A percentile compares a stretch with the other conserved stretches of the same genome.
Conservation (phyloP, 2,329 filamentous ascomycete genomes). For the Curvularia verruculosa region DNA sequence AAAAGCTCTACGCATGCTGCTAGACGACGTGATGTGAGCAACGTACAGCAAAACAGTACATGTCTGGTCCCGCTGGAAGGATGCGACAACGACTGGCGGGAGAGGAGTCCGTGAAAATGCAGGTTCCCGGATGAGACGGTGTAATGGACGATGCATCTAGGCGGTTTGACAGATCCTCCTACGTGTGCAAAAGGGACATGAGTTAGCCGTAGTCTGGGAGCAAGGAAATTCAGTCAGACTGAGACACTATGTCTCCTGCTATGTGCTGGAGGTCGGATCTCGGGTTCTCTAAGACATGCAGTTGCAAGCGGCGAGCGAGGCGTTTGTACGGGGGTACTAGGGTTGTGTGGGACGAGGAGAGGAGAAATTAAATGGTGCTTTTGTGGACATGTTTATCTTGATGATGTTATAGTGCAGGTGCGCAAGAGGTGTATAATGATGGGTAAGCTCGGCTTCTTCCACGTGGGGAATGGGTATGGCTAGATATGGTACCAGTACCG, state of each 20-base stretch:
- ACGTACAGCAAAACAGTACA: background rate
- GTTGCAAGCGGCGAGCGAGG: background rate
- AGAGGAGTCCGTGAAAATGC: background rate
- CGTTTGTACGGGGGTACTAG: background rate
- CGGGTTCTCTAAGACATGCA: background rate
- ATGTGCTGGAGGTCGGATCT: too few species aligned
- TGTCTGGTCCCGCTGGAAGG: background rate
- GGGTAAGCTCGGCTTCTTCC: constrained; percentile 7
- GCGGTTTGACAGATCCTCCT: background rate
- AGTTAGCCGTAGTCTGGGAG: too few species aligned
- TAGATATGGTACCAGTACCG: background rate
- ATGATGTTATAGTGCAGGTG: background rate
- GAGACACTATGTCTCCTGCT: background rate
- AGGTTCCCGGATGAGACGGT: background rate
- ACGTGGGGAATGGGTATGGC: constrained; percentile 28
- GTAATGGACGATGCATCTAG: background rate
- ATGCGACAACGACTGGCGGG: background rate
- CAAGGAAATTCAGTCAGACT: background rate
- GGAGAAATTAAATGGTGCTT: background rate
- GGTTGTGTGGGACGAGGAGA: background rate
- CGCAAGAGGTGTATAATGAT: background rate
- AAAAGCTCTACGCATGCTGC: background rate
- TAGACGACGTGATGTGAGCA: background rate
- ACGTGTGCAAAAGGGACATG: background rate
- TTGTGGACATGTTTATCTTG: background rate